Conservation (phyloP, 2,329 filamentous ascomycete species). For the Aspergillus ibericus region DNA sequence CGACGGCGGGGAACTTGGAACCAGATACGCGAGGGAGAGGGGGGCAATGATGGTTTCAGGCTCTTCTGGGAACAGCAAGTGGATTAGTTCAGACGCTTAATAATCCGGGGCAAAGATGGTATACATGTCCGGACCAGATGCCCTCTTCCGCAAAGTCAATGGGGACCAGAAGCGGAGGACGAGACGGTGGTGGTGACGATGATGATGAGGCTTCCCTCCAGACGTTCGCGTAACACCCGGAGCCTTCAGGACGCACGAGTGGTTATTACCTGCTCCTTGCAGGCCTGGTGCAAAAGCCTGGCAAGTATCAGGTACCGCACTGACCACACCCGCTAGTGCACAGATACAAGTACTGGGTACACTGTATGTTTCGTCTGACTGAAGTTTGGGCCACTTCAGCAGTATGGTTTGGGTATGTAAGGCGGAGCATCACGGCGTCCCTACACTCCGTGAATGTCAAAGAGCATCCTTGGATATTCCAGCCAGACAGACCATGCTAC, state of each 20-base stretch:
- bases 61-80: constrained; percentile 1
- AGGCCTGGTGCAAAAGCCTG: constrained; percentile 6
- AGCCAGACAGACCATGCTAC: neutral
- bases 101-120: neutral
- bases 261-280: constrained; percentile 8
- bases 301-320: constrained; percentile 24
- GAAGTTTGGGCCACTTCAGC: neutral
- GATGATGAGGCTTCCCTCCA: neutral
- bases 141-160: neutral
- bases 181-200: neutral
- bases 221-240: constrained; percentile 2
- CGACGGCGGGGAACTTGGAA: constrained; percentile 16
- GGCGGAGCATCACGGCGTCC: no score
- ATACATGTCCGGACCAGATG: neutral
- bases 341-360: constrained; percentile 12
- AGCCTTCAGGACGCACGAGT: neutral
- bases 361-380: neutral
- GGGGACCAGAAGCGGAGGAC: neutral
- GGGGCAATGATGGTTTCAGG: constrained; percentile 13
- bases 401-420: no score
- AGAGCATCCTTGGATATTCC: neutral
- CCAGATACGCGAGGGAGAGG: constrained; percentile 13
- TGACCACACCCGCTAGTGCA: constrained; percentile 17
- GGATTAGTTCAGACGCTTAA: neutral
- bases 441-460: neutral